Percentiles rank a stretch among this genome's conserved stretches.
These are phyloP conservation scores for Vickermania ingenoplastis DNA, from an alignment of 208 protist genomes.

Conservation along the genomic window DNA sequence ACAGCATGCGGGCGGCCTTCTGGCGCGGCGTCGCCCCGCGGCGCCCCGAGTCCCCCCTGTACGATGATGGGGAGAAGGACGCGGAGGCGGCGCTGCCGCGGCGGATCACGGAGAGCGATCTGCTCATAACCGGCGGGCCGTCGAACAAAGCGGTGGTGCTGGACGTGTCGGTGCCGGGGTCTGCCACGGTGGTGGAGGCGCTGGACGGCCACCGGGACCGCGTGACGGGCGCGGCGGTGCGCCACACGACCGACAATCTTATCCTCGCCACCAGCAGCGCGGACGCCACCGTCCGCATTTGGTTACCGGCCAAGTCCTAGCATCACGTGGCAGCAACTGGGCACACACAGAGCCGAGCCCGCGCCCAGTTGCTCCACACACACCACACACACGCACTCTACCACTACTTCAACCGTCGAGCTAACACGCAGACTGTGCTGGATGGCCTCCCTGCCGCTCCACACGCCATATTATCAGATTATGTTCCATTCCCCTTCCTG, in stretches of 20 bases:
- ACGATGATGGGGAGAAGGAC: conserved; percentile 84
- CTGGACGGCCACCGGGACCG: conserved; percentile 81
- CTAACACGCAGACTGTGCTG: too few relatives aligned
- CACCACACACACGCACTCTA: not conserved
- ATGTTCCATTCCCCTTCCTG: too few relatives aligned
- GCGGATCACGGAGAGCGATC: conserved; percentile 68
- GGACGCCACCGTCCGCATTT: conserved; percentile 76
- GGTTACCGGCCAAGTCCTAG: conserved; percentile 55
- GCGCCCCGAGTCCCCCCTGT: conserved; percentile 51
- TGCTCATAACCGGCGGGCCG: conserved; percentile 56
- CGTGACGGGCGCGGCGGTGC: conserved; percentile 63
- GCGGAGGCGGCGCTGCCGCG: conserved; percentile 27
- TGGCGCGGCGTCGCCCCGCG: conserved; percentile 53
- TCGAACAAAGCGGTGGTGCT: conserved; percentile 75
- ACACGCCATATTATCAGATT: too few relatives aligned
- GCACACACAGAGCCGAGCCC: conserved; percentile 28
- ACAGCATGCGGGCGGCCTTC: conserved; percentile 48
- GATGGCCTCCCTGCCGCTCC: too few relatives aligned
- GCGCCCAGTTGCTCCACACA: not conserved
- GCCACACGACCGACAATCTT: conserved; percentile 41
- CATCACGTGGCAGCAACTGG: conserved; percentile 19
- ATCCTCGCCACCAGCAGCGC: conserved; percentile 82
- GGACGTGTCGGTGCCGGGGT: conserved; percentile 70
- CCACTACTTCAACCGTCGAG: not conserved
- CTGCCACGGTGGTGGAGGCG: conserved; percentile 36